These are phyloP conservation scores for Margaritispora aquatica DNA, from an alignment of 495 filamentous ascomycete genomes.

Conservation along the genomic window DNA sequence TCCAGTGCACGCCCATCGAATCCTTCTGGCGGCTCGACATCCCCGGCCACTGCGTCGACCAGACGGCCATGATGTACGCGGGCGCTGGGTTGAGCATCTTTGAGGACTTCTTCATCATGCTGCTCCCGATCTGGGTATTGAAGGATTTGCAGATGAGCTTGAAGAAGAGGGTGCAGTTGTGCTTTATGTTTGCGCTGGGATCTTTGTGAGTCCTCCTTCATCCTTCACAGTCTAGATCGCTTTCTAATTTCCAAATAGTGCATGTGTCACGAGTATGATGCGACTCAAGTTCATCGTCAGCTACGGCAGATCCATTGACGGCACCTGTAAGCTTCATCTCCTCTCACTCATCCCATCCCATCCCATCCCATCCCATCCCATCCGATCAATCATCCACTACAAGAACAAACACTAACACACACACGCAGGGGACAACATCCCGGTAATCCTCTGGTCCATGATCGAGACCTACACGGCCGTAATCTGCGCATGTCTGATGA, in stretches of 20 bases:
- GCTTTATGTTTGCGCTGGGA: constrained; percentile 40
- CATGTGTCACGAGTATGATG: constrained; percentile 13
- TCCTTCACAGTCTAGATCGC: not conserved
- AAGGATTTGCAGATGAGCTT: constrained; percentile 26
- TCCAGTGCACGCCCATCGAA: constrained; percentile 35
- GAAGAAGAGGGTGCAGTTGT: constrained; percentile 31
- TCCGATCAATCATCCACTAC: too few relatives aligned
- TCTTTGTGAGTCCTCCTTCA: constrained; percentile 31
- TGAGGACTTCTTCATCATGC: constrained; percentile 35
- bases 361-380: too few relatives aligned
- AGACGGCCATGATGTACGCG: constrained; percentile 29
- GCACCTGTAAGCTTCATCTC: constrained; percentile 8
- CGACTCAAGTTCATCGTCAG: constrained; percentile 10
- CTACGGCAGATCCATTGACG: constrained; percentile 8
- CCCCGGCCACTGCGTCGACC: constrained; percentile 31
- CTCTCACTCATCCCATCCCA: not conserved
- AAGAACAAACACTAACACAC: too few relatives aligned
- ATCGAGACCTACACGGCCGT: constrained; percentile 8
- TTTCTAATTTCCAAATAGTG: not conserved
- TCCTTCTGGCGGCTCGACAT: constrained; percentile 34
- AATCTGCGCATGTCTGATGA: constrained; percentile 11
- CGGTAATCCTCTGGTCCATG: constrained; percentile 6
- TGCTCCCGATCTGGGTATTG: constrained; percentile 33
- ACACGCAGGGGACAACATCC: constrained; percentile 8
- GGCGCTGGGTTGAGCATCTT: constrained; percentile 31